Evolutionary conservation across 164 flowering plant species (phyloP).

Genomic region (Chimonanthus salicifolius): DNA sequence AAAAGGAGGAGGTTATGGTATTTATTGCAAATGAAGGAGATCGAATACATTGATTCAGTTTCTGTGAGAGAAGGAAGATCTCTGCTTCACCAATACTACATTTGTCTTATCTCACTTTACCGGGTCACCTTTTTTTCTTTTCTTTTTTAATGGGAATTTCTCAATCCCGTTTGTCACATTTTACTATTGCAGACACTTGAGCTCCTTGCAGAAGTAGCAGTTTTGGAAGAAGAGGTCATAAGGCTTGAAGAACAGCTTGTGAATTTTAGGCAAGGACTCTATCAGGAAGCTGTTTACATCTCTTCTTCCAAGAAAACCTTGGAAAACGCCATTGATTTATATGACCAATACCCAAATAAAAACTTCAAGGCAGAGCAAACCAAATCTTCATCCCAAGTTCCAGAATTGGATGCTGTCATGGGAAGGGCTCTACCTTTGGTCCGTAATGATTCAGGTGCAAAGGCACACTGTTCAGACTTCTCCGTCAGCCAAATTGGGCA

Average conservation of each 20-base stretch:
- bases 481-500: conserved; percentile 10
- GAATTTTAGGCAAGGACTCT: conserved; percentile 70
- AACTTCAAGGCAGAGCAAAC: conserved; percentile 24
- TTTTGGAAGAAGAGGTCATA: conserved; percentile 90
- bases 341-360: conserved; percentile 12
- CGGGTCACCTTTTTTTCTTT: background rate
- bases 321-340: conserved; percentile 21
- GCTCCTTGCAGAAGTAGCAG: conserved; percentile 95
- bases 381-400: conserved; percentile 19
- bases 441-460: conserved; percentile 22
- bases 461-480: background rate
- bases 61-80: background rate
- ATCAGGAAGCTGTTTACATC: conserved; percentile 68
- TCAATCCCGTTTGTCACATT: background rate
- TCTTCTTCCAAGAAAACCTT: conserved; percentile 51
- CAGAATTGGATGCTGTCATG: conserved; percentile 12
- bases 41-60: background rate
- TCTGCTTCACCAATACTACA: background rate
- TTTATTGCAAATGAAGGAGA: background rate
- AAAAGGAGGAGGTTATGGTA: background rate
- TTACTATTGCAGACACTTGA: conserved; percentile 51
- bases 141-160: background rate
- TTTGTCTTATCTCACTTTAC: background rate
- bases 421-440: conserved; percentile 17
- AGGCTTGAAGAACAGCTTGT: conserved; percentile 87